Conservation (phyloP, 331 rosid species). For the Malus hybrid region DNA sequence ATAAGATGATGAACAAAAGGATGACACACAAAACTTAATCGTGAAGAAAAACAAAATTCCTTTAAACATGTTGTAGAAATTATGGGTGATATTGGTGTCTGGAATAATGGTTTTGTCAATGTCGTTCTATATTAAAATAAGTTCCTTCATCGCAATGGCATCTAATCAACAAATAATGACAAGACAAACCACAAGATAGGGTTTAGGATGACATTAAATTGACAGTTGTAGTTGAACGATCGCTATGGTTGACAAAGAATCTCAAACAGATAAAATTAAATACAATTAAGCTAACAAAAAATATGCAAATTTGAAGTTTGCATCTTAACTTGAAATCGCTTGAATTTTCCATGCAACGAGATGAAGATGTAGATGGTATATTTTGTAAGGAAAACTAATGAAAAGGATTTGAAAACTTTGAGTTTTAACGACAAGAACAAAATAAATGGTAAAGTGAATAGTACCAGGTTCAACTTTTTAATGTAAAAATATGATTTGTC, state of each 20-base stretch:
- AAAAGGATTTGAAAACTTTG: too few relatives aligned
- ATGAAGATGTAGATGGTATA: too few relatives aligned
- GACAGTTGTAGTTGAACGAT: not conserved
- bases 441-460: too few relatives aligned
- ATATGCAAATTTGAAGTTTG: too few relatives aligned
- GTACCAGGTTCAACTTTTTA: too few relatives aligned
- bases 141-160: not conserved
- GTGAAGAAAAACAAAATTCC: not conserved
- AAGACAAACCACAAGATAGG: not conserved
- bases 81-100: not conserved
- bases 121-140: not conserved
- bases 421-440: too few relatives aligned
- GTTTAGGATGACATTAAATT: not conserved
- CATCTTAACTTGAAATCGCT: too few relatives aligned
- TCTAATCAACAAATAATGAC: not conserved
- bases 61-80: not conserved
- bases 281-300: too few relatives aligned
- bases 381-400: too few relatives aligned
- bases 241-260: not conserved
- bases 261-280: too few relatives aligned
- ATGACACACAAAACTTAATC: not conserved
- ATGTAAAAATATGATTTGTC: too few relatives aligned
- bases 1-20: not conserved
- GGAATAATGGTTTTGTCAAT: not conserved
- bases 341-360: too few relatives aligned